Conservation (phyloP, 305 asterid genomes). For the Plantago rigida region DNA sequence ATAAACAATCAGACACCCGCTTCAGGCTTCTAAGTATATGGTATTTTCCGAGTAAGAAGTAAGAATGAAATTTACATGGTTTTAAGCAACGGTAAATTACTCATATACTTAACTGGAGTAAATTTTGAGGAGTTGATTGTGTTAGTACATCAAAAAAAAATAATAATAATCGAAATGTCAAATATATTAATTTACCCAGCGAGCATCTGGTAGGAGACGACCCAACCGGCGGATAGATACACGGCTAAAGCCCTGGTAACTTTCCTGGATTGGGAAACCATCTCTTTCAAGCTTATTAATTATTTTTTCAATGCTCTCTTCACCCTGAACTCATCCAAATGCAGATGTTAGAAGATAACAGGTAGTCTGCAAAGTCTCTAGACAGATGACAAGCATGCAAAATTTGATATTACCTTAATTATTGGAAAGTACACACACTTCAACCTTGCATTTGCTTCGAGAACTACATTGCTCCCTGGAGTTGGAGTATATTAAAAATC, state of each 20-base stretch:
- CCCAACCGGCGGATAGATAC: constrained; percentile 71
- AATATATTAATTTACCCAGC: constrained; percentile 48
- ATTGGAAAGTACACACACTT: constrained; percentile 66
- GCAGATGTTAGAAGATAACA: constrained; percentile 6
- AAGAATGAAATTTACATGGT: background rate
- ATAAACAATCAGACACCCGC: constrained; percentile 10
- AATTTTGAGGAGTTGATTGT: background rate
- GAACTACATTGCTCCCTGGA: constrained; percentile 34
- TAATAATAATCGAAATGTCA: too few species aligned
- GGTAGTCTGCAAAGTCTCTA: constrained; percentile 8
- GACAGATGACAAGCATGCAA: constrained; percentile 15
- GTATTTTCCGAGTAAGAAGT: background rate
- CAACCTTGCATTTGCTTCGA: constrained; percentile 66
- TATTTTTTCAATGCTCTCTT: constrained; percentile 48
- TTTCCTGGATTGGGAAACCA: constrained; percentile 42
- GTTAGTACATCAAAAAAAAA: constrained; percentile 6
- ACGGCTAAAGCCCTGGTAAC: constrained; percentile 49
- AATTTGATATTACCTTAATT: constrained; percentile 33
- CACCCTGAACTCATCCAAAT: constrained; percentile 46
- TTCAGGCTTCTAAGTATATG: too few species aligned
- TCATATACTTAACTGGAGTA: background rate
- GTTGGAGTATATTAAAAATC: constrained; percentile 22
- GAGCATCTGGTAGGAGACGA: constrained; percentile 78
- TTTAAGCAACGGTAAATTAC: too few species aligned
- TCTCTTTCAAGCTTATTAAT: constrained; percentile 36